Conservation (phyloP, 148 eudicot species). For the Linanthus parryae region DNA sequence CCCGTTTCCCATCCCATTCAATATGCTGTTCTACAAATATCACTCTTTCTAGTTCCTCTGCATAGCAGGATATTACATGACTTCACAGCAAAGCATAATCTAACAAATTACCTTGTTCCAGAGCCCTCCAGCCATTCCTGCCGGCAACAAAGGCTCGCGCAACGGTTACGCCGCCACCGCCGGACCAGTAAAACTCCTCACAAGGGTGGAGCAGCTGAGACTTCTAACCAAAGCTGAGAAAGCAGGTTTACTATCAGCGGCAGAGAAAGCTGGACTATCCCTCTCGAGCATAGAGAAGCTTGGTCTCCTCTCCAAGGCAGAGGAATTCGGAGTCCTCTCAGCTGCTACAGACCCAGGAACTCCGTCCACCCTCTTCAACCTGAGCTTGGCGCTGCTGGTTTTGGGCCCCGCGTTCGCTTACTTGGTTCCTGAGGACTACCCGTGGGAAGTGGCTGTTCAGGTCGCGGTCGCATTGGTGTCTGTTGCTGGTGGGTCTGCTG, state of each 20-base stretch:
- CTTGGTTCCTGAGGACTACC: conserved; percentile 75
- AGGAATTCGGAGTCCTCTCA: conserved; percentile 76
- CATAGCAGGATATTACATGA: not conserved
- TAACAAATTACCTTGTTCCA: too few relatives aligned
- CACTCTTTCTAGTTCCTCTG: not conserved
- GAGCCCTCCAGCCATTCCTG: conserved; percentile 32
- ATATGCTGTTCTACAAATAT: too few relatives aligned
- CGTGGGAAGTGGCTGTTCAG: conserved; percentile 67
- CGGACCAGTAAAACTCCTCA: conserved; percentile 59
- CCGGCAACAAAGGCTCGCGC: conserved; percentile 36
- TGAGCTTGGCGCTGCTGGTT: conserved; percentile 52
- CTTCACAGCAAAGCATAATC: not conserved
- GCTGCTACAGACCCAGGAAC: conserved; percentile 85
- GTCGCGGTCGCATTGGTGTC: conserved; percentile 55
- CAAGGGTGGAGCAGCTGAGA: conserved; percentile 82
- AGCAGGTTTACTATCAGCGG: conserved; percentile 48
- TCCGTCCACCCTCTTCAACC: conserved; percentile 48
- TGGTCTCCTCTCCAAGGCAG: conserved; percentile 87
- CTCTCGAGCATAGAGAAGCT: conserved; percentile 64
- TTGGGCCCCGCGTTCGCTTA: conserved; percentile 64
- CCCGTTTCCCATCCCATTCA: too few relatives aligned
- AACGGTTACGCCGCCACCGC: conserved; percentile 14
- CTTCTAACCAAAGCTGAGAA: conserved; percentile 87
- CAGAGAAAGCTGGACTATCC: conserved; percentile 68
- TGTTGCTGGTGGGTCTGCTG: conserved; percentile 80